Evolutionary conservation across 176 grass and related monocot species (phyloP).

Genomic region (Leersia perrieri): DNA sequence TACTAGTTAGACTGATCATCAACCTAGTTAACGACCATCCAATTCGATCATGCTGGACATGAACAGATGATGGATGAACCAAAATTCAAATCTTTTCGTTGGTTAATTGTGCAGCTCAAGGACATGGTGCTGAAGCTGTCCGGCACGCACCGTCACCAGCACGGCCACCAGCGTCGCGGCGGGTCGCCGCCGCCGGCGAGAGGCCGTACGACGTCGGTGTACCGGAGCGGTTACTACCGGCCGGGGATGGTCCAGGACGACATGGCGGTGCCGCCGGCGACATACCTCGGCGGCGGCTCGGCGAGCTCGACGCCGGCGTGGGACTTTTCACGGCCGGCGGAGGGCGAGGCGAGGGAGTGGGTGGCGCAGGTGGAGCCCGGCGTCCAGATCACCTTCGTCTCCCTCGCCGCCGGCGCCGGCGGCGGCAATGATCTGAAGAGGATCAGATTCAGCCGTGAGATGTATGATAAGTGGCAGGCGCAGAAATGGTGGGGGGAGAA

Average conservation of each 20-base stretch:
- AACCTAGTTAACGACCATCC: neutral
- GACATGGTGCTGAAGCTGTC: conserved; percentile 70
- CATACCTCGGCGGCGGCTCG: conserved; percentile 41
- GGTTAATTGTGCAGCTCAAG: conserved; percentile 48
- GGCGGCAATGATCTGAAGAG: conserved; percentile 73
- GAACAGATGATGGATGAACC: neutral
- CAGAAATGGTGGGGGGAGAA: conserved; percentile 82
- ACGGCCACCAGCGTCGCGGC: conserved; percentile 28
- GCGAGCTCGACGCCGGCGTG: conserved; percentile 46
- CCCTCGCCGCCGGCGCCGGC: conserved; percentile 55
- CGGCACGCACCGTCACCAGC: conserved; percentile 39
- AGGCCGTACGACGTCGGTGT: conserved; percentile 44
- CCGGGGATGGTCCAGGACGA: conserved; percentile 61
- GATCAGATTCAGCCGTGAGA: conserved; percentile 79
- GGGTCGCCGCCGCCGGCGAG: conserved; percentile 46
- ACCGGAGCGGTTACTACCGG: conserved; percentile 57
- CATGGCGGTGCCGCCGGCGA: conserved; percentile 58
- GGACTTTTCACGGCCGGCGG: conserved; percentile 1
- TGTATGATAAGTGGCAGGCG: conserved; percentile 74
- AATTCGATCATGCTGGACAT: neutral
- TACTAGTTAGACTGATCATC: neutral
- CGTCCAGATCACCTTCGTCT: conserved; percentile 94
- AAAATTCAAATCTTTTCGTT: neutral
- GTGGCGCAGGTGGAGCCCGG: conserved; percentile 93
- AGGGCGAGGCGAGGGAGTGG: conserved; percentile 63